Evolutionary conservation across 1,284 basidiomycete species (phyloP).

Genomic region (Abortiporus biennis): DNA sequence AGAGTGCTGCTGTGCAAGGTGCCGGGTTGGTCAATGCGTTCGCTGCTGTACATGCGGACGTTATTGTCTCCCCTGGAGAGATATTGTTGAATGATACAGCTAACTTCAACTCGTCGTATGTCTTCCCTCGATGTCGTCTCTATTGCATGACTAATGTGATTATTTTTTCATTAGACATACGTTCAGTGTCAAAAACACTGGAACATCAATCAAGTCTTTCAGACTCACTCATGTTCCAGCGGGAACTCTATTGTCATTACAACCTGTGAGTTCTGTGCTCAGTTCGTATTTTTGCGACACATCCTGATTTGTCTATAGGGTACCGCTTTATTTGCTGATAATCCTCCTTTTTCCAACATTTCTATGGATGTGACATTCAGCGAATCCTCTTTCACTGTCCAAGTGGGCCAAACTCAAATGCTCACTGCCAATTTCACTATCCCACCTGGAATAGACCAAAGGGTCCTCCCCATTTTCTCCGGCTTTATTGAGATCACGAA

Average conservation of each 20-base stretch:
- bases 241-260: conserved; percentile 44
- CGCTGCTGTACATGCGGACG: conserved; percentile 51
- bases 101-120: conserved; percentile 33
- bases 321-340: conserved; percentile 33
- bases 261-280: conserved; percentile 21
- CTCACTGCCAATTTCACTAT: conserved; percentile 30
- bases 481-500: conserved; percentile 48
- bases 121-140: conserved; percentile 15
- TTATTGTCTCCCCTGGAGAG: conserved; percentile 51
- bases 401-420: conserved; percentile 23
- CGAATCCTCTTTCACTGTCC: conserved; percentile 26
- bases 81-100: conserved; percentile 69
- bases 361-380: conserved; percentile 38
- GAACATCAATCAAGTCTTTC: conserved; percentile 33
- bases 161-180: conserved; percentile 30
- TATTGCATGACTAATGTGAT: conserved; percentile 3
- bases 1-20: conserved; percentile 61
- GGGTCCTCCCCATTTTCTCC: conserved; percentile 51
- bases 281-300: no score
- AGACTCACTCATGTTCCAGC: conserved; percentile 45
- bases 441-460: conserved; percentile 35
- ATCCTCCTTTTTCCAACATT: conserved; percentile 39
- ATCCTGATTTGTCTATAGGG: conserved; percentile 14
- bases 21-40: conserved; percentile 63
- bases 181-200: conserved; percentile 44